Percentiles rank a stretch among this genome's conserved stretches.
phyloP scores from a whole-genome alignment of 1,284 basidiomycete species.

The Tilletia caries region DNA sequence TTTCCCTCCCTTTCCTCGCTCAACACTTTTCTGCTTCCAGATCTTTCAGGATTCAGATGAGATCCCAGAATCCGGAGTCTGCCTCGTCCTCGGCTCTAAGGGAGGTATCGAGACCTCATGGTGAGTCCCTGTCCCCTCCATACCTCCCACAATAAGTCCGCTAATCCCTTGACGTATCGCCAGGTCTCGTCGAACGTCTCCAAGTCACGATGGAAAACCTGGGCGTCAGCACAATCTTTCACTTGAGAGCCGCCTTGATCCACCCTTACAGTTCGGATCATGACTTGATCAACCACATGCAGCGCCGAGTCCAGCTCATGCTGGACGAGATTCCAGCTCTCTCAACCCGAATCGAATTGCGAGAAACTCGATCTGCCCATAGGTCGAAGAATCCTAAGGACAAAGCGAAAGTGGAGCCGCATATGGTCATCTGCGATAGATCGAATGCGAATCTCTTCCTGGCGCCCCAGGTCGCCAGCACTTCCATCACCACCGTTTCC shows the following conservation, averaged over 20 bases:
- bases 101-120: no score
- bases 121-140: no score
- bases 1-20: no score
- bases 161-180: not conserved
- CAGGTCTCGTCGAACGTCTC: conserved; percentile 4
- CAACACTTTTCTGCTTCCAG: no score
- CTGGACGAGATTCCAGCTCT: not conserved
- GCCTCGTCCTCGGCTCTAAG: no score
- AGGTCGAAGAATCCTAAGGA: not conserved
- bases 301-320: not conserved
- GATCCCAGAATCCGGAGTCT: no score
- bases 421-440: conserved; percentile 4
- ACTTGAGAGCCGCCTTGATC: not conserved
- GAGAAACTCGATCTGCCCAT: not conserved
- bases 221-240: not conserved
- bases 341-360: not conserved
- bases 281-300: not conserved
- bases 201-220: conserved; percentile 5
- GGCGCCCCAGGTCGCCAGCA: not conserved
- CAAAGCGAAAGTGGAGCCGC: not conserved
- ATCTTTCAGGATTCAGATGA: no score
- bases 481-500: not conserved
- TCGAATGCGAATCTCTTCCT: not conserved
- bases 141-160: no score
- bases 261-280: not conserved